phyloP scores from a whole-genome alignment of 768 basidiomycete species.

The Russula ochroleuca region DNA sequence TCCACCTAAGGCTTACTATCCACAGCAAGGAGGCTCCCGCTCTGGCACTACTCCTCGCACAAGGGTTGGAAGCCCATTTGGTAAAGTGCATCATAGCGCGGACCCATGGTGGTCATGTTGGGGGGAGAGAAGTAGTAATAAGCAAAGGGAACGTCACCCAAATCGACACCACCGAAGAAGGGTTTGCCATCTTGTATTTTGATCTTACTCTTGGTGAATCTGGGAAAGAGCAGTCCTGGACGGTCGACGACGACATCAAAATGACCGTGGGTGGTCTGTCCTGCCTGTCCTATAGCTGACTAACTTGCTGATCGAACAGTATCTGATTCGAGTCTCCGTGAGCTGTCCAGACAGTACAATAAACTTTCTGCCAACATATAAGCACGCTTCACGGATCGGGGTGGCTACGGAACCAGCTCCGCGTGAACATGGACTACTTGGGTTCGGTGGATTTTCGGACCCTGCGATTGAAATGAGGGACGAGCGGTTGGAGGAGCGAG shows the following conservation, averaged over 20 bases:
- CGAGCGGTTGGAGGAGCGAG: conserved; percentile 14
- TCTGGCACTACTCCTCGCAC: conserved; percentile 37
- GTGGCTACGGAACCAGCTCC: conserved; percentile 42
- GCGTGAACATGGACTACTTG: conserved; percentile 37
- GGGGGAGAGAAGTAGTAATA: conserved; percentile 33
- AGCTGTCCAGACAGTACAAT: conserved; percentile 33
- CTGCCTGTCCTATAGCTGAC: background rate
- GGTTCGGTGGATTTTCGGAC: conserved; percentile 38
- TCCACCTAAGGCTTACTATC: conserved; percentile 40
- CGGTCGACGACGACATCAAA: conserved; percentile 34
- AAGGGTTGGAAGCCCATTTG: conserved; percentile 37
- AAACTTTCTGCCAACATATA: conserved; percentile 37
- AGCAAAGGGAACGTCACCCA: conserved; percentile 28
- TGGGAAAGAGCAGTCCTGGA: conserved; percentile 40
- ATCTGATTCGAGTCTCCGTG: conserved; percentile 38
- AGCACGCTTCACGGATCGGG: conserved; percentile 37
- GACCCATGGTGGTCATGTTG: conserved; percentile 29
- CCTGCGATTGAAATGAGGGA: conserved; percentile 40
- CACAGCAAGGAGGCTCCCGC: conserved; percentile 38
- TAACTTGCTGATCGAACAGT: conserved; percentile 31
- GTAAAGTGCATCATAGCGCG: conserved; percentile 37
- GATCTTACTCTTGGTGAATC: conserved; percentile 38
- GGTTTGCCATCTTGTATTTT: conserved; percentile 35
- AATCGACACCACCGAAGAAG: conserved; percentile 37
- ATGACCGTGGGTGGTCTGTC: conserved; percentile 30